These are phyloP conservation scores for Jackrogersella minutella DNA, from an alignment of 495 filamentous ascomycete species.

Conservation along the genomic window DNA sequence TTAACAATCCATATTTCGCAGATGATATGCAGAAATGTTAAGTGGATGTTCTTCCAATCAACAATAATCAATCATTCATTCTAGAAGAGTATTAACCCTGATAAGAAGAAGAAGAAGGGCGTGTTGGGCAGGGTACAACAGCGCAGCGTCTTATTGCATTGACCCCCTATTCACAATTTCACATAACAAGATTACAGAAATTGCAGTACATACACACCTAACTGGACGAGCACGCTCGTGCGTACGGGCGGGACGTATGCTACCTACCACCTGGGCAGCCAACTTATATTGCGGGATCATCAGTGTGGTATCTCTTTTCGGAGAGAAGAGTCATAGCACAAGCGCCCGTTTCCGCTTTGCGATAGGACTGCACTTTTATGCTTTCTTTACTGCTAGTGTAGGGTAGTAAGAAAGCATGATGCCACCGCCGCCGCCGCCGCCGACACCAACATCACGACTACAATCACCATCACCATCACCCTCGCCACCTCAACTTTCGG, in stretches of 20 bases:
- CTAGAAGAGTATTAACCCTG: neutral
- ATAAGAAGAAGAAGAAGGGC: neutral
- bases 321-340: conserved; percentile 30
- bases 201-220: conserved; percentile 10
- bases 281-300: conserved; percentile 29
- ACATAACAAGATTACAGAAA: neutral
- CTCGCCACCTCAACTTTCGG: conserved; percentile 5
- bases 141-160: conserved; percentile 26
- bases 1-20: neutral
- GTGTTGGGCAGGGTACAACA: too few species aligned
- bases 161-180: conserved; percentile 6
- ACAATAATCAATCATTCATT: neutral
- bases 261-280: too few species aligned
- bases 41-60: neutral
- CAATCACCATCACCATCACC: conserved; percentile 17
- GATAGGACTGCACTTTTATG: conserved; percentile 10
- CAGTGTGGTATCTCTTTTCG: conserved; percentile 31
- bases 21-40: neutral
- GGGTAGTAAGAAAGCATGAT: conserved; percentile 20
- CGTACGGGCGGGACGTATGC: too few species aligned
- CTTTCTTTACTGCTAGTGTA: conserved; percentile 3
- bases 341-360: conserved; percentile 17
- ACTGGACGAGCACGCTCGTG: too few species aligned
- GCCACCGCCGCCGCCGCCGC: conserved; percentile 27
- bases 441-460: conserved; percentile 4